phyloP scores from a whole-genome alignment of 352 stramenopile species.

The Pythium grandisporangium region DNA sequence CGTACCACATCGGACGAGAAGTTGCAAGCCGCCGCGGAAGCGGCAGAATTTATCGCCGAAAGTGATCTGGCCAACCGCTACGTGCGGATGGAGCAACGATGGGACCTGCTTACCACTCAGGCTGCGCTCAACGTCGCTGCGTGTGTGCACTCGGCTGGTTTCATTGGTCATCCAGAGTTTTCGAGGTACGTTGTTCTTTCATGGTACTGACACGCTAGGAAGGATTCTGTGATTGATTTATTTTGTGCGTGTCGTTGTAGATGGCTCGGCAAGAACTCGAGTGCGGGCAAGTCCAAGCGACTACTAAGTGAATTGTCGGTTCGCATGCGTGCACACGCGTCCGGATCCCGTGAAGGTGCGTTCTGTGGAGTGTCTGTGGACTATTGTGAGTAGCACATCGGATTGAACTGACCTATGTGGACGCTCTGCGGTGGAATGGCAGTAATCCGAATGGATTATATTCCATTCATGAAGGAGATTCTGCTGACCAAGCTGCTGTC shows the following conservation, averaged over 20 bases:
- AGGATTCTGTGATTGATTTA: neutral
- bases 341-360: constrained; percentile 73
- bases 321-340: constrained; percentile 87
- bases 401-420: no score
- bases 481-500: constrained; percentile 65
- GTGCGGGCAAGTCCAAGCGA: constrained; percentile 90
- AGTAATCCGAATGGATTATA: constrained; percentile 85
- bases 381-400: no score
- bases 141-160: constrained; percentile 70
- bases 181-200: constrained; percentile 72
- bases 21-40: constrained; percentile 76
- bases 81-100: constrained; percentile 86
- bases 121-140: constrained; percentile 87
- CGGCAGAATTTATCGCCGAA: constrained; percentile 89
- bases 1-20: constrained; percentile 55
- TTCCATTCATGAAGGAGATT: constrained; percentile 89
- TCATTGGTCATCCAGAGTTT: constrained; percentile 87
- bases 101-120: constrained; percentile 91
- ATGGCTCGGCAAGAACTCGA: constrained; percentile 98
- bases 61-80: constrained; percentile 77
- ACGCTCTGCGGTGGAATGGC: no score
- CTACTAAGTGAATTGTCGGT: constrained; percentile 94
- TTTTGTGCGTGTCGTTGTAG: constrained; percentile 30
- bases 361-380: no score
- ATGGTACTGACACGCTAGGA: neutral